Evolutionary conservation across 306 rosid species (phyloP), one percentile per base, ranked within the genome.

Genomic region (Ammopiptanthus mongolicus): DNA sequence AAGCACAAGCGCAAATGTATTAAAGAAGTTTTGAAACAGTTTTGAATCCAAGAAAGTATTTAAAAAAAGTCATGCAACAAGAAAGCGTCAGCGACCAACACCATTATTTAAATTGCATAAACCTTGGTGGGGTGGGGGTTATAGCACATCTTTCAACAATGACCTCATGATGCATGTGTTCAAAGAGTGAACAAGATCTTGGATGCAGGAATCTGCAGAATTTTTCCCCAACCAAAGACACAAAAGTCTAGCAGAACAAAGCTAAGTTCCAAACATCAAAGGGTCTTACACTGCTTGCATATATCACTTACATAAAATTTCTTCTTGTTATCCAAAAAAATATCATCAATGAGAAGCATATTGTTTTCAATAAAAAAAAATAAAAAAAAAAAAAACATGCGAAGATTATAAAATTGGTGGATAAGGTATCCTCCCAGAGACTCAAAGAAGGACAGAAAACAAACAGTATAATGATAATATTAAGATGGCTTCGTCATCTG

Each of bases 221-320:
- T 8, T 13, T 42, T 31, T 9, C 23, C 69, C 78, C 62, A 60
- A 22, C 61, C 47, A 47, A 47, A 17, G 69, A 51, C 65, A 51
- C 25, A 48, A 8, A 44, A 6, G 80, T 21, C 14, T 31, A 56
- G 33, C 70, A 77, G 6, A 57, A 68, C 22, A 65, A 17, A 76
- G 39, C 23, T 29, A 23, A 69, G 65, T 70, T 70, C 57, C 66
- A 61, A 37, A 52, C 79, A 5, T 51, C 53, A 52, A 64, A 71
- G 28, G 37, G 15, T 13, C 23, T 33, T 47, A 48, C 51, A 50
- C 31, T 48, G 19, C 4, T 33, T 21, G 9, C 50, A 48, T 14
- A 10, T 22, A 71, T 53, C 36, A 39, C 39, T 22, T 21, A 13
- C 18, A 23, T 51, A 36, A 36, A 75, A 21, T 9, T 51, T 62